Conservation (phyloP, 306 rosid species). For the Luffa aegyptiaca region DNA sequence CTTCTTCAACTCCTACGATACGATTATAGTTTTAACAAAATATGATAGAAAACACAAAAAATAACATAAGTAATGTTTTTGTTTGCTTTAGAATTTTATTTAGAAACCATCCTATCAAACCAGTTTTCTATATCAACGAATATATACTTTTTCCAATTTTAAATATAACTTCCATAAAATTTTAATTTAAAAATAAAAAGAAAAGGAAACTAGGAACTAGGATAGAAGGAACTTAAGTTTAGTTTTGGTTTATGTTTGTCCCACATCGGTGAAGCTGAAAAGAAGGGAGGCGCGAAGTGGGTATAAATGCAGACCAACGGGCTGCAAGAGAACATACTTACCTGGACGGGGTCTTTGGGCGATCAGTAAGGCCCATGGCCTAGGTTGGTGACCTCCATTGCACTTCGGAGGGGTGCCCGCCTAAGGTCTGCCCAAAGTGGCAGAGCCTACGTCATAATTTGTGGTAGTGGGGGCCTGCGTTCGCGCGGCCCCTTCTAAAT, state of each 20-base stretch:
- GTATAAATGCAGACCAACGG: background rate
- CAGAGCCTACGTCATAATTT: conserved; percentile 52
- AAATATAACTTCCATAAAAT: too few relatives aligned
- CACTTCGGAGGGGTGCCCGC: conserved; percentile 13
- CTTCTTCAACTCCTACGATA: too few relatives aligned
- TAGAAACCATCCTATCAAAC: too few relatives aligned
- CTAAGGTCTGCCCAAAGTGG: conserved; percentile 31
- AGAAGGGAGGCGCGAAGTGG: background rate
- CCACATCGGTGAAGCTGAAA: background rate
- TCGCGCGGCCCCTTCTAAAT: conserved; percentile 38
- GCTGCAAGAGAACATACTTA: background rate
- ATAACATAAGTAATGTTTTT: too few relatives aligned
- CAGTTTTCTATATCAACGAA: too few relatives aligned
- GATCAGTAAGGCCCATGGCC: background rate
- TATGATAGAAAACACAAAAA: too few relatives aligned
- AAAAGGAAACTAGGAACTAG: too few relatives aligned
- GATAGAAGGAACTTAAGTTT: too few relatives aligned
- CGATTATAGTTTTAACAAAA: too few relatives aligned
- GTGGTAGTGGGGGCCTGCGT: conserved; percentile 45
- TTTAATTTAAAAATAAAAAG: too few relatives aligned
- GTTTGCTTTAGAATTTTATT: too few relatives aligned
- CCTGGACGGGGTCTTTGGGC: conserved; percentile 3
- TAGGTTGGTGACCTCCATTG: background rate
- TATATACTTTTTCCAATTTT: too few relatives aligned
- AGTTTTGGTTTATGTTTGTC: background rate